These are phyloP conservation scores for Amanita rimosa DNA, from an alignment of 768 basidiomycete species.

Conservation along the genomic window DNA sequence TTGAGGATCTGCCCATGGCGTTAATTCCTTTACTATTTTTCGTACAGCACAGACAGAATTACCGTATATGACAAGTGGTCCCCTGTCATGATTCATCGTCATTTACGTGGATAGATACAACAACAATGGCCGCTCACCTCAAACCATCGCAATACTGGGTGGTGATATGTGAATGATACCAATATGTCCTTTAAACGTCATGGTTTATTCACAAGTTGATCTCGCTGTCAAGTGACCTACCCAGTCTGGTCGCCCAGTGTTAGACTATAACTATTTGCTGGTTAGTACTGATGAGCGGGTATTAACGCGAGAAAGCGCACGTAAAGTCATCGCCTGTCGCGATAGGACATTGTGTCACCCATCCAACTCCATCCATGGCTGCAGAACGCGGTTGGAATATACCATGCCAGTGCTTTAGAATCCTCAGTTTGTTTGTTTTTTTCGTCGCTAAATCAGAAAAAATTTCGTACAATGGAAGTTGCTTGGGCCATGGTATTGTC, in stretches of 20 bases:
- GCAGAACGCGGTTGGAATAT: constrained; percentile 29
- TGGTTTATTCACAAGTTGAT: neutral
- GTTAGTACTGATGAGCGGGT: neutral
- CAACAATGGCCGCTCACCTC: constrained; percentile 2
- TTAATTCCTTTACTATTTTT: neutral
- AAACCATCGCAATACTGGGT: constrained; percentile 39
- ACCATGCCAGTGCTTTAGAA: constrained; percentile 40
- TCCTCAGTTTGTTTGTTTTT: neutral
- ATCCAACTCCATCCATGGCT: constrained; percentile 31
- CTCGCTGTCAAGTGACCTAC: neutral
- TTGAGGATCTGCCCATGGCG: constrained; percentile 6
- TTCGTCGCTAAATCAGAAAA: neutral
- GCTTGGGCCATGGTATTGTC: constrained; percentile 22
- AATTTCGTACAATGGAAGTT: constrained; percentile 20
- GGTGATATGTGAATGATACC: constrained; percentile 25
- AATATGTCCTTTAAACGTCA: constrained; percentile 22
- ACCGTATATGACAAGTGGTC: constrained; percentile 24
- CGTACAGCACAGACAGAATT: constrained; percentile 1
- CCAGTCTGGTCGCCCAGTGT: constrained; percentile 5
- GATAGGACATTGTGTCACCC: constrained; percentile 39
- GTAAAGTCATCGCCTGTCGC: constrained; percentile 26
- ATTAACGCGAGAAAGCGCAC: constrained; percentile 9
- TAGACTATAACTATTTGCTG: constrained; percentile 19
- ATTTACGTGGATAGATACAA: neutral
- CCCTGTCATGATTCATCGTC: constrained; percentile 12